phyloP scores from a whole-genome alignment of 257 asterid genomes.

The Solanum appendiculatum region DNA sequence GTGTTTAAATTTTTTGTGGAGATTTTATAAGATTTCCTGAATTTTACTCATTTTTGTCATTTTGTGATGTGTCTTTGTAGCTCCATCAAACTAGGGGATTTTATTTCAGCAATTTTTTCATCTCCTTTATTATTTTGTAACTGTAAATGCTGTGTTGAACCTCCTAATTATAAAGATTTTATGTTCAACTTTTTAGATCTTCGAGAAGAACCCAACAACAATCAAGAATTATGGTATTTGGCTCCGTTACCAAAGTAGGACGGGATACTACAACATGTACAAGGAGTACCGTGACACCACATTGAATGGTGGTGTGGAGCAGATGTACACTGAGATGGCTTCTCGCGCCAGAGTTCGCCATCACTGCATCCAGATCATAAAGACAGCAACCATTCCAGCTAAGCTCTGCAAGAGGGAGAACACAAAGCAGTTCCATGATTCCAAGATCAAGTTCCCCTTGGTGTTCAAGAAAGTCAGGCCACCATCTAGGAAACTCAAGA shows the following conservation, averaged over 20 bases:
- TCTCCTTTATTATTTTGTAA: not conserved
- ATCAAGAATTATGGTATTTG: conserved; percentile 49
- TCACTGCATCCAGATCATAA: not conserved
- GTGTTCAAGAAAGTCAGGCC: not conserved
- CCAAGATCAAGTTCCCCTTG: not conserved
- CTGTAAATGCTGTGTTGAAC: not conserved
- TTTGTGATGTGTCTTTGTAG: not conserved
- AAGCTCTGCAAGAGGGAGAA: not conserved
- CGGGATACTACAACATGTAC: conserved; percentile 91
- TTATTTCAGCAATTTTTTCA: not conserved
- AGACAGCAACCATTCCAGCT: not conserved
- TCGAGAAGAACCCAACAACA: conserved; percentile 83
- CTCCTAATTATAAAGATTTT: not conserved
- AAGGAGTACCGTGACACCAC: conserved; percentile 1
- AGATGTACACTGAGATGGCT: conserved; percentile 1
- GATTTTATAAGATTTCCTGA: not conserved
- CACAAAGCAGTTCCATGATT: not conserved
- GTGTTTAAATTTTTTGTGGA: not conserved
- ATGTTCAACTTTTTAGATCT: conserved; percentile 32
- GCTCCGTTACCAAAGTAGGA: conserved; percentile 55
- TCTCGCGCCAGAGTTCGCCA: not conserved
- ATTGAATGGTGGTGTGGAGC: not conserved
- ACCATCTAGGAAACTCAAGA: not conserved
- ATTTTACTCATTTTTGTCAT: not conserved
- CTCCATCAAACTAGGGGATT: not conserved